A percentile compares a stretch with the other conserved stretches of the same genome.
phyloP scores from a whole-genome alignment of 2,329 filamentous ascomycete species.

The Lachnellula arida region DNA sequence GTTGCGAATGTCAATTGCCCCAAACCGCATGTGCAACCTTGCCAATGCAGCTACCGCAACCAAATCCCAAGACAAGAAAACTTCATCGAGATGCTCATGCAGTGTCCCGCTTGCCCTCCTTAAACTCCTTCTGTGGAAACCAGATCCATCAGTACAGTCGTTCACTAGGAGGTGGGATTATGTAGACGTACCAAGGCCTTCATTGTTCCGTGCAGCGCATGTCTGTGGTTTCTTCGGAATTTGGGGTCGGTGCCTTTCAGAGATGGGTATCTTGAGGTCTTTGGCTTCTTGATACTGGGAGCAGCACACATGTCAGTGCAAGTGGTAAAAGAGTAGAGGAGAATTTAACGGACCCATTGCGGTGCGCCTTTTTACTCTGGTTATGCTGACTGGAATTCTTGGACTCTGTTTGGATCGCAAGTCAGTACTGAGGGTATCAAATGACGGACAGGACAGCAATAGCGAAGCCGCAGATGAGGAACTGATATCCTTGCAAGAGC shows the following conservation, averaged over 20 bases:
- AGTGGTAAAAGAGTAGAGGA: conserved; percentile 3
- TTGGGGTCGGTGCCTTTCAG: conserved; percentile 99
- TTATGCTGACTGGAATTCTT: conserved; percentile 99
- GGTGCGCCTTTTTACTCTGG: conserved; percentile 97
- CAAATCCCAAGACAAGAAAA: conserved; percentile 23
- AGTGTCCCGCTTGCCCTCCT: conserved; percentile 88
- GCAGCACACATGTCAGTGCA: conserved; percentile 3
- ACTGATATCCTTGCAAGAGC: neutral
- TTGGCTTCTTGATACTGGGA: conserved; percentile 98
- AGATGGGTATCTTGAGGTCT: conserved; percentile 97
- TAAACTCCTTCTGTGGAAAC: conserved; percentile 79
- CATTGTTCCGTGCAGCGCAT: conserved; percentile 98
- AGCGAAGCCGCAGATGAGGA: neutral
- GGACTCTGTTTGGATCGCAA: conserved; percentile 62
- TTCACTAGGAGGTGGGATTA: neutral
- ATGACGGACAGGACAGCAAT: neutral
- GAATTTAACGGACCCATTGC: conserved; percentile 63
- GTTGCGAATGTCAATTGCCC: conserved; percentile 20
- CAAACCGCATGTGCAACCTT: conserved; percentile 20
- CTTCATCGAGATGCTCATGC: conserved; percentile 52
- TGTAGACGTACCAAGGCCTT: conserved; percentile 79
- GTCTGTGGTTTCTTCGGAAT: conserved; percentile 99
- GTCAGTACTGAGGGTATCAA: neutral
- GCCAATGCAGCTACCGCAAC: conserved; percentile 28
- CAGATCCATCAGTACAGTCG: conserved; percentile 9